Base-by-base conservation (phyloP, 805 yeast species). In the Teunomyces stri region DNA sequence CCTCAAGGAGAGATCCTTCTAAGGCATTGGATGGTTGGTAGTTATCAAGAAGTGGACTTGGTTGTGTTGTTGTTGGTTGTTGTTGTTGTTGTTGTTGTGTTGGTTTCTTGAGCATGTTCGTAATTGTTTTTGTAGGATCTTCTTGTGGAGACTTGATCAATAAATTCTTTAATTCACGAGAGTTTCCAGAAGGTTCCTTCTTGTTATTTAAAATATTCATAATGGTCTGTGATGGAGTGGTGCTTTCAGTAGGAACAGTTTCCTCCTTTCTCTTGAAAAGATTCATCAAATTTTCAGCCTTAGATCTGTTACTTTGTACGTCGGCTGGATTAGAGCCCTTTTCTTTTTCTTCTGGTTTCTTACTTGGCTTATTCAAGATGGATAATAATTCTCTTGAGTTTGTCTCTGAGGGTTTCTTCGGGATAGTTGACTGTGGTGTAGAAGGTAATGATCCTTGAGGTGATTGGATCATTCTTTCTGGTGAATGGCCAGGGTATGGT, bases 91-190 rank as follows among this genome's bases (percentile, higher is more conserved):
- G 13, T 35, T 16, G 38, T n/a, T 16, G 22, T 6, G 28, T 15
- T 22, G 43, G 43, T 12, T 39, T 39, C n/a, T 39, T 15, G 3
- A 39, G 16, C 43, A 27, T 27, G 33, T 18, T 27, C 31, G 18
- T 22, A 39, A 37, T 37, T 37, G 40, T 18, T 15, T 37, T 20
- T 11, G 40, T 37, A 30, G 57, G 71, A 11, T 88, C 92, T 1
- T 66, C 82, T 44, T 65, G 72, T 7, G 68, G 79, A 3, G 69
- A 70, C 9, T 62, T 74, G 43, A 85, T 89, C 9, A 84, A 82
- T 59, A 74, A 81, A 34, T 66, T 85, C 58, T 73, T 90, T 49
- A 82, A 78, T 53, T 22, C 40, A 20, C 25, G 13, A 7, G 40
- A 37, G 11, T 37, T 37, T 20, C 15, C 40, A 3, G 46, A 27